Base-by-base conservation (phyloP, 139 green algal species). In the Pleodorina starrii region DNA sequence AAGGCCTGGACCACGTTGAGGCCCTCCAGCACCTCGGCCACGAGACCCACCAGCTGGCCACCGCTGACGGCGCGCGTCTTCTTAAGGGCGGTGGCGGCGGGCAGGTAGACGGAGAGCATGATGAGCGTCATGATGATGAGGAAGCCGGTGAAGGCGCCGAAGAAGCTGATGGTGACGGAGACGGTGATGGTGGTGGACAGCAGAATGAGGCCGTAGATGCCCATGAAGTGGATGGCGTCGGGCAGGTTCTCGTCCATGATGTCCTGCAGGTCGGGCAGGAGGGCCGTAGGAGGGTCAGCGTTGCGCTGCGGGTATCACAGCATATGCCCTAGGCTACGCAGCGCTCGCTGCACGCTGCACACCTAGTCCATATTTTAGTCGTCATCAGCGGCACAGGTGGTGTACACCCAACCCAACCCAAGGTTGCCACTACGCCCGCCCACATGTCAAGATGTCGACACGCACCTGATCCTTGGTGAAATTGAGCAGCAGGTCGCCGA, bases 131-230 rank as follows among this genome's bases (percentile, higher is more conserved):
- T 72, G 17, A 93, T 14, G 81, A 95, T 90, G 19, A 96, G 90
- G 59, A 51, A 83, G 42, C 89, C 94, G 19, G 86, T 92, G 71
- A 96, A 92, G 54, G 88, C 93, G 69, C 79, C 84, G 72, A 96
- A 96, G 68, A 93, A 82, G 71, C 90, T 90, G 90, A 96, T 95
- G 71, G 90, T 93, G 54, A 94, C 85, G 12, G 90, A 94, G 35
- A 96, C 92, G n/a, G 51, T 72, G 90, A 96, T 93, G 74, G 92
- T 86, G 84, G 94, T 96, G 79, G 94, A 90, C 1, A 93, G 68
- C 85, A 95, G 90, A 85, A 96, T 96, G 44, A 95, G 78, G 76
- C 88, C 91, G 72, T 96, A 96, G 89, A 96, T 95, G 80, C 91
- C 93, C 80, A 91, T 88, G 87, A 87, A 93, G 86, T 96, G 92